Base-by-base conservation (phyloP, 1,284 basidiomycete genomes). In the Heterobasidion annosum region DNA sequence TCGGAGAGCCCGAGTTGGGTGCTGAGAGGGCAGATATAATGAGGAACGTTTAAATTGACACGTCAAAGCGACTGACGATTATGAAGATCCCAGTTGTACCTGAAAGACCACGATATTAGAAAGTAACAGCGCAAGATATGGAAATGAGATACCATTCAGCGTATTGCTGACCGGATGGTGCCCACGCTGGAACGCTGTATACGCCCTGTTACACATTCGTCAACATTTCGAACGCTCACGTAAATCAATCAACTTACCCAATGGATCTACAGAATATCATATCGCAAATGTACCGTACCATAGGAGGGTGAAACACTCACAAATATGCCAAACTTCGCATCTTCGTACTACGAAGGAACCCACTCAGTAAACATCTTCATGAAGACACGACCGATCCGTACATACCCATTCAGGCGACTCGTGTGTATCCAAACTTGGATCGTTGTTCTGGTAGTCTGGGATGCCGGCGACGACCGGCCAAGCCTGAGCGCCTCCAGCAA, bases 291-390 rank as follows among this genome's bases (percentile, higher is more conserved):
- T 16, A 53, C n/a, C 34, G 37, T 15, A 4, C 10, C 10, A 34
- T 33, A 45, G 50, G 19, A 43, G 16, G 25, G 5, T 25, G 25
- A 25, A 18, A 53, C 12, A n/a, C 76, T 62, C 56, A 79, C 78
- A 50, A 83, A 82, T 42, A 83, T 81, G 3, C 79, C 79, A 58
- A 72, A 81, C 61, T 80, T 81, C 10, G 73, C 78, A 49, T 73
- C 67, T 56, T 68, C 73, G 70, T 70, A 81, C 77, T 70, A 25
- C n/a, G 8, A 7, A 19, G 4, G 13, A 8, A 33, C 2, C 1
- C 9, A 4, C 9, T 48, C 25, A 48, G 60, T 34, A n/a, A 25
- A 45, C 7, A 42, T 46, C 49, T 8, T 51, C 50, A 16, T 13
- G n/a, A 52, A 10, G 13, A 2, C 19, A 3, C 1, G 6, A 49